Percentiles rank a stretch among this genome's conserved stretches.
phyloP scores from a whole-genome alignment of 2,329 filamentous ascomycete genomes.

The Claviceps arundinis region DNA sequence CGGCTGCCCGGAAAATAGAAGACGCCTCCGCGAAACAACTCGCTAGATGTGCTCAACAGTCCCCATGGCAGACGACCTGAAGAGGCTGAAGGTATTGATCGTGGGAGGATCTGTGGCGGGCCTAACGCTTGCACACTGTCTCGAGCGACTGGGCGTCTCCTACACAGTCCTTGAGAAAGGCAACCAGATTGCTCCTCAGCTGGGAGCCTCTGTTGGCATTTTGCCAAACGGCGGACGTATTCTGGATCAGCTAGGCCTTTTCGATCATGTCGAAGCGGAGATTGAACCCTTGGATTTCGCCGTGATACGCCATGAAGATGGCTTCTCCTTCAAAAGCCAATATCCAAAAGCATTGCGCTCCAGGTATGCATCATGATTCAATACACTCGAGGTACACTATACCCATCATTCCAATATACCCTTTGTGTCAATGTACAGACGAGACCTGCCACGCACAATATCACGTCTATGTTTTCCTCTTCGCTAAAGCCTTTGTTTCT shows the following conservation, averaged over 20 bases:
- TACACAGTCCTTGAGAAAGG: conserved; percentile 35
- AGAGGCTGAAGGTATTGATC: conserved; percentile 17
- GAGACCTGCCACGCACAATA: neutral
- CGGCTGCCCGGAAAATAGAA: too few species aligned
- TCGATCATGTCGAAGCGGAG: conserved; percentile 9
- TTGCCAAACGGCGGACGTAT: conserved; percentile 29
- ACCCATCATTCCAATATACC: too few species aligned
- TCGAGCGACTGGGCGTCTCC: conserved; percentile 31
- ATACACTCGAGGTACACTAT: too few species aligned
- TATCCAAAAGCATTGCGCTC: conserved; percentile 5
- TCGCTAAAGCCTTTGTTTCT: neutral
- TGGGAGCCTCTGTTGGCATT: conserved; percentile 35
- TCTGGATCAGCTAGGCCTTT: conserved; percentile 32
- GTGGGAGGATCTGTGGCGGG: conserved; percentile 35
- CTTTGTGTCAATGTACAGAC: too few species aligned
- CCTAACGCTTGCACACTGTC: conserved; percentile 16
- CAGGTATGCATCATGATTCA: conserved; percentile 1
- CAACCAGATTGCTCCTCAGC: conserved; percentile 26
- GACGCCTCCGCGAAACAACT: too few species aligned
- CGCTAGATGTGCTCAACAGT: too few species aligned
- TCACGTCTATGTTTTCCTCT: neutral
- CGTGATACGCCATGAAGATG: conserved; percentile 5
- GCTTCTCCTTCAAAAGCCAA: conserved; percentile 5
- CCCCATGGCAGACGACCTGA: conserved; percentile 9
- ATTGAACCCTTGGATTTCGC: conserved; percentile 6